These are phyloP conservation scores for Lactarius hengduanensis DNA, from an alignment of 768 basidiomycete genomes.

Conservation along the genomic window DNA sequence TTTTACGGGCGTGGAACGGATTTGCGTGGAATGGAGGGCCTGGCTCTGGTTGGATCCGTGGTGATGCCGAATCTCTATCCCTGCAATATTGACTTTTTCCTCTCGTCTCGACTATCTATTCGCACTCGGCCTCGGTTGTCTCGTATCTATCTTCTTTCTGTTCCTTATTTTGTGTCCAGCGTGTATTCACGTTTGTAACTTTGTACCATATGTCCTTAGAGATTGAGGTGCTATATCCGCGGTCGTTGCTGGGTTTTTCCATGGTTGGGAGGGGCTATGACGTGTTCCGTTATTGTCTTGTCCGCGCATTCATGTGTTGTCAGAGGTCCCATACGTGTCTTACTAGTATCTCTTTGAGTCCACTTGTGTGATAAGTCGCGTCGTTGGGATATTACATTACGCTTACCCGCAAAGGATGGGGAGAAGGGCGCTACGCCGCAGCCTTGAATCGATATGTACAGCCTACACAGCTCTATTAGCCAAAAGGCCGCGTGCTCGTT, in stretches of 20 bases:
- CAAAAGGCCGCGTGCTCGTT: constrained; percentile 12
- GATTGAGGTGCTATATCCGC: constrained; percentile 4
- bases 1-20: constrained; percentile 26
- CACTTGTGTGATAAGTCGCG: neutral
- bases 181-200: constrained; percentile 20
- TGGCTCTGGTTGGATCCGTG: constrained; percentile 21
- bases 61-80: constrained; percentile 19
- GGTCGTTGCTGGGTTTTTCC: constrained; percentile 5
- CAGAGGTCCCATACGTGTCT: constrained; percentile 7
- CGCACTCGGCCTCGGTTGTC: constrained; percentile 3
- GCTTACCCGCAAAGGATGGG: neutral
- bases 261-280: constrained; percentile 14
- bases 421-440: no score
- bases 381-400: neutral
- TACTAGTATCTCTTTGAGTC: constrained; percentile 6
- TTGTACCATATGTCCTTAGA: constrained; percentile 25
- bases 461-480: neutral
- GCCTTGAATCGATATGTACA: constrained; percentile 4
- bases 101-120: constrained; percentile 22
- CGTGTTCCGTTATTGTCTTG: constrained; percentile 9
- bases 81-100: constrained; percentile 22
- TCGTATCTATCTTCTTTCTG: constrained; percentile 22
- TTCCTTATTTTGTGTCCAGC: constrained; percentile 22
- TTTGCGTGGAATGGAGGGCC: constrained; percentile 25
- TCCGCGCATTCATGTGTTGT: constrained; percentile 7